Conservation (phyloP, 345 rosid genomes). For the Physaria fendleri region DNA sequence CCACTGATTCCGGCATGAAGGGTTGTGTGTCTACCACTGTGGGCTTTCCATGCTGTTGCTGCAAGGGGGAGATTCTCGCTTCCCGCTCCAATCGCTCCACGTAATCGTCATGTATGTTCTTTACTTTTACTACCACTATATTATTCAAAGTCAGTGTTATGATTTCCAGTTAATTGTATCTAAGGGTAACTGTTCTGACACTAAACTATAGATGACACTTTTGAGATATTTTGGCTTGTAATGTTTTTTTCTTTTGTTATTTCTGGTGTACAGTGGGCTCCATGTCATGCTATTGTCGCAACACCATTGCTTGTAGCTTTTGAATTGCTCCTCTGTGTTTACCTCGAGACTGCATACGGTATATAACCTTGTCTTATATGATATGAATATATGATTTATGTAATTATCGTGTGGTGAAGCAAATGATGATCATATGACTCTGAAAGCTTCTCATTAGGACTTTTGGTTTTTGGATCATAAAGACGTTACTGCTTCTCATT, state of each 20-base stretch:
- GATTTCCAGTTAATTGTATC: neutral
- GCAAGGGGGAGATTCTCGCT: slow-evolving; percentile 94
- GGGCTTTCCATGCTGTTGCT: slow-evolving; percentile 91
- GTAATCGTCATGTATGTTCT: slow-evolving; percentile 70
- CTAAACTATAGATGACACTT: slow-evolving; percentile 3
- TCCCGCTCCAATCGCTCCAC: slow-evolving; percentile 94
- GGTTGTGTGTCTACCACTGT: slow-evolving; percentile 74
- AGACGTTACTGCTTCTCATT: too few species aligned
- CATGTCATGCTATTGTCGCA: slow-evolving; percentile 93
- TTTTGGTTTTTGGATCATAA: neutral
- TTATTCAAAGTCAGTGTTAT: neutral
- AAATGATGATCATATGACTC: neutral
- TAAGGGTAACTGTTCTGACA: neutral
- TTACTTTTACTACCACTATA: neutral
- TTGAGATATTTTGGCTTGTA: neutral
- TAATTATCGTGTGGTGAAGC: neutral
- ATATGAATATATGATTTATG: neutral
- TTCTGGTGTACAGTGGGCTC: slow-evolving; percentile 87
- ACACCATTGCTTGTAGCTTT: slow-evolving; percentile 89
- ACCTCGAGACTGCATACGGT: slow-evolving; percentile 84
- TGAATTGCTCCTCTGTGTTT: slow-evolving; percentile 91
- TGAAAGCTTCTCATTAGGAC: neutral
- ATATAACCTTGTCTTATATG: slow-evolving; percentile 10
- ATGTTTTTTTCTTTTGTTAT: slow-evolving; percentile 12
- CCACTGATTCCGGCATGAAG: slow-evolving; percentile 35